These are phyloP conservation scores for Phytophthora fragariaefolia DNA, from an alignment of 352 stramenopile genomes.

Conservation along the genomic window DNA sequence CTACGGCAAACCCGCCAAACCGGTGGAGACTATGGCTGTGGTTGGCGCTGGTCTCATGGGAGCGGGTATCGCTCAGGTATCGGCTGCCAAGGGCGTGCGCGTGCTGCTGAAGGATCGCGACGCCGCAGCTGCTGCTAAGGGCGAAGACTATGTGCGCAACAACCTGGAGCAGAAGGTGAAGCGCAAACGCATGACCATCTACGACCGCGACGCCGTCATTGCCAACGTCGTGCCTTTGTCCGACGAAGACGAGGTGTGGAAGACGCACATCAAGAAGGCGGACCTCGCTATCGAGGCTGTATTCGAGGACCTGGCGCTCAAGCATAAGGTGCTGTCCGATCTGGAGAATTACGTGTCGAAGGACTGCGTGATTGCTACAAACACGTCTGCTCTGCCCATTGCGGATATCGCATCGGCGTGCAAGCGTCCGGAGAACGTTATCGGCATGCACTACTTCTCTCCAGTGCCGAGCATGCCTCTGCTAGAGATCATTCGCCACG, in stretches of 20 bases:
- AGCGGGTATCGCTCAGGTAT: conserved; percentile 97
- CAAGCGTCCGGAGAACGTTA: conserved; percentile 91
- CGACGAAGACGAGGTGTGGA: conserved; percentile 92
- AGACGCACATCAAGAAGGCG: conserved; percentile 92
- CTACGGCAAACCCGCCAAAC: conserved; percentile 89
- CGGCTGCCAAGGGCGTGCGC: conserved; percentile 93
- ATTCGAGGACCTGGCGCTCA: conserved; percentile 97
- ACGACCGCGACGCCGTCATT: conserved; percentile 91
- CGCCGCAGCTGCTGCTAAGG: conserved; percentile 78
- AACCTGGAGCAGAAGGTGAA: conserved; percentile 97
- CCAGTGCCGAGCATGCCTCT: conserved; percentile 98
- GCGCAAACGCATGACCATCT: conserved; percentile 93
- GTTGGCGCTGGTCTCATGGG: conserved; percentile 99
- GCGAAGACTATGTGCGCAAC: conserved; percentile 93
- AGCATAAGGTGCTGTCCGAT: conserved; percentile 96
- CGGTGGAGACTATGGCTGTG: conserved; percentile 94
- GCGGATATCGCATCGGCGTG: conserved; percentile 91
- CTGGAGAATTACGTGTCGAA: conserved; percentile 93
- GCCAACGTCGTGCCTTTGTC: conserved; percentile 93
- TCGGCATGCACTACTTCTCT: conserved; percentile 99
- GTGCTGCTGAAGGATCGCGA: conserved; percentile 98
- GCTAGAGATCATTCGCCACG: conserved; percentile 98
- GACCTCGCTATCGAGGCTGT: conserved; percentile 99
- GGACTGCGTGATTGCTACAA: conserved; percentile 97
- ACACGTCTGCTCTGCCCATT: conserved; percentile 98